A percentile compares a stretch with the other conserved stretches of the same genome.
phyloP scores from a whole-genome alignment of 2,329 filamentous ascomycete genomes.

The Cladobotryum mycophilum region DNA sequence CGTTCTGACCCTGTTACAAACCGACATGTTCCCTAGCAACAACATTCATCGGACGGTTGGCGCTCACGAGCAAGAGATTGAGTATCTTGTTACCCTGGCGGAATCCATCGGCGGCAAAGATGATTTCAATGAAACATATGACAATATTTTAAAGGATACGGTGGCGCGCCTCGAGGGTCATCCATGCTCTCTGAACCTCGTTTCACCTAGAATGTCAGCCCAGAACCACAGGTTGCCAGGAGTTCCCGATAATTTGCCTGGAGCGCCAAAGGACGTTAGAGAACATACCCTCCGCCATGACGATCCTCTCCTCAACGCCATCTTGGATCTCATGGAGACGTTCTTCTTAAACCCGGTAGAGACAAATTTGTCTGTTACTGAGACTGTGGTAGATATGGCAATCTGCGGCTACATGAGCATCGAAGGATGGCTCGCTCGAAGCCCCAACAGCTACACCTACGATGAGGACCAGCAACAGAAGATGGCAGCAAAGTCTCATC shows the following conservation, averaged over 20 bases:
- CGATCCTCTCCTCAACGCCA: slow-evolving; percentile 58
- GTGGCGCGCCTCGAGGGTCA: slow-evolving; percentile 64
- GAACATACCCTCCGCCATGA: slow-evolving; percentile 56
- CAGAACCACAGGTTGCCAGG: slow-evolving; percentile 52
- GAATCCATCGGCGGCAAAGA: slow-evolving; percentile 61
- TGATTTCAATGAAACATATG: slow-evolving; percentile 67
- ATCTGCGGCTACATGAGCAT: slow-evolving; percentile 79
- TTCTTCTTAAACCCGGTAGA: slow-evolving; percentile 91
- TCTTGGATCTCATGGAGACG: slow-evolving; percentile 63
- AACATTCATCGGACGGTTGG: slow-evolving; percentile 60
- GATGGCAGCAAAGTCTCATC: slow-evolving; percentile 3
- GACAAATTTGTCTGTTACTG: slow-evolving; percentile 82
- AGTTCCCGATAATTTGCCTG: slow-evolving; percentile 50
- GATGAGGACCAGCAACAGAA: slow-evolving; percentile 28
- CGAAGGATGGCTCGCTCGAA: slow-evolving; percentile 83
- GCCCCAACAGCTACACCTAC: slow-evolving; percentile 55
- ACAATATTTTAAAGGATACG: slow-evolving; percentile 64
- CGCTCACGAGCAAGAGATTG: slow-evolving; percentile 68
- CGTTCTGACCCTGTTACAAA: slow-evolving; percentile 66
- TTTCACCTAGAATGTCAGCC: slow-evolving; percentile 53
- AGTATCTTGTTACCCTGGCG: slow-evolving; percentile 63
- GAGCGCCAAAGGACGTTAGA: slow-evolving; percentile 54
- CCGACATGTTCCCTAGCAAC: slow-evolving; percentile 50
- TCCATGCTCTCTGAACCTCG: slow-evolving; percentile 63
- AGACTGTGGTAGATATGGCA: slow-evolving; percentile 73